Evolutionary conservation across 2,329 filamentous ascomycete species (phyloP).

Genomic region (Aspergillus neoniger): DNA sequence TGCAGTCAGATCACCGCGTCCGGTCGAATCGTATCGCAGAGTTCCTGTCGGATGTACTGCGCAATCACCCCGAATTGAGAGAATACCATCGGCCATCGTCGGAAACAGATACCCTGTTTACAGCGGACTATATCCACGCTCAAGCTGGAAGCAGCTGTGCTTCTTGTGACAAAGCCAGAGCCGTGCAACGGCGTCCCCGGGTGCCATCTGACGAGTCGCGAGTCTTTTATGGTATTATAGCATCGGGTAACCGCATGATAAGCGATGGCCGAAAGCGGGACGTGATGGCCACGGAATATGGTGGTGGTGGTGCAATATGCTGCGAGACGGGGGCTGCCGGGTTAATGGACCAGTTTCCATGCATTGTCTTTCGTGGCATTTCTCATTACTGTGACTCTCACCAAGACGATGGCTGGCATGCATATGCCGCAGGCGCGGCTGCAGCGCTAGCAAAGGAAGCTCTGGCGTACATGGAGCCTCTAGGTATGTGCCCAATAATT

Average conservation of each 20-base stretch:
- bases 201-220: background rate
- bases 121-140: background rate
- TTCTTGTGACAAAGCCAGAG: background rate
- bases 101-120: background rate
- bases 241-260: background rate
- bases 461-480: background rate
- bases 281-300: background rate
- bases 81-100: background rate
- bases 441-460: conserved; percentile 1
- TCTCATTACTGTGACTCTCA: conserved; percentile 22
- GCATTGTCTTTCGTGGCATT: conserved; percentile 20
- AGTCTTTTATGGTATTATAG: background rate
- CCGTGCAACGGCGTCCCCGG: background rate
- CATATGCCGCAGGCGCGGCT: conserved; percentile 2
- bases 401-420: background rate
- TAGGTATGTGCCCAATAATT: background rate
- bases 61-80: background rate
- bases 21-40: background rate
- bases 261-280: background rate
- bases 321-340: conserved; percentile 17
- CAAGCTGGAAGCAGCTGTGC: too few species aligned
- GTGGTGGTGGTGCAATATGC: background rate
- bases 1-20: background rate
- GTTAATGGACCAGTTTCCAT: conserved; percentile 14
- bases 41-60: background rate